These are phyloP conservation scores for Diaporthe helianthi DNA, from an alignment of 2,329 filamentous ascomycete genomes.

Conservation along the genomic window DNA sequence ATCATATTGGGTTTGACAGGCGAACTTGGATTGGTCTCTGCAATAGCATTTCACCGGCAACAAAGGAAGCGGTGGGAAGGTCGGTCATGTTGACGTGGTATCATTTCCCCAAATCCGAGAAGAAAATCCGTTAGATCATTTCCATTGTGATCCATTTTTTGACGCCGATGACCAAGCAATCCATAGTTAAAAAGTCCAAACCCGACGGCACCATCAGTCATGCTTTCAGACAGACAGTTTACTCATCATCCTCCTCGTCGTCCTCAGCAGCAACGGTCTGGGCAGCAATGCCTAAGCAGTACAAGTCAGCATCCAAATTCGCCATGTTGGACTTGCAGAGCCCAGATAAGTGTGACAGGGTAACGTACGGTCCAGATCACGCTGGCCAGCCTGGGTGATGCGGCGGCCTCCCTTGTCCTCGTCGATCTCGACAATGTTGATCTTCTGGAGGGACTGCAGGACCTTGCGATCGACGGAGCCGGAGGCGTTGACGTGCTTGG, in stretches of 20 bases:
- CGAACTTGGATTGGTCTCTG: constrained; percentile 23
- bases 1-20: constrained; percentile 5
- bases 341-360: not conserved
- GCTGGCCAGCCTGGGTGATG: constrained; percentile 97
- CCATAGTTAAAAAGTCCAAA: constrained; percentile 26
- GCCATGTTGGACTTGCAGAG: too few relatives aligned
- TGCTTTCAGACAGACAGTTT: constrained; percentile 47
- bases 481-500: constrained; percentile 93
- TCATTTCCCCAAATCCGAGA: constrained; percentile 35
- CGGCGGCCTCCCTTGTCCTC: constrained; percentile 98
- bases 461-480: constrained; percentile 97
- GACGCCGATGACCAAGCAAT: constrained; percentile 34
- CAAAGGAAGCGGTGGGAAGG: constrained; percentile 12
- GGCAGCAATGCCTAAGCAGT: constrained; percentile 71
- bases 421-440: constrained; percentile 95
- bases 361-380: constrained; percentile 88
- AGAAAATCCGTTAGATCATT: constrained; percentile 32
- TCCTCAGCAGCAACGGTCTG: constrained; percentile 78
- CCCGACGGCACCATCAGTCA: constrained; percentile 26
- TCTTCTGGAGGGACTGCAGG: constrained; percentile 98
- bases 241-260: constrained; percentile 72
- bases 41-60: constrained; percentile 24
- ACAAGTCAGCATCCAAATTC: not conserved
- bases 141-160: constrained; percentile 35
- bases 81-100: constrained; percentile 34